Evolutionary conservation across 2,329 filamentous ascomycete genomes (phyloP).

Genomic region (Huntiella decipiens): DNA sequence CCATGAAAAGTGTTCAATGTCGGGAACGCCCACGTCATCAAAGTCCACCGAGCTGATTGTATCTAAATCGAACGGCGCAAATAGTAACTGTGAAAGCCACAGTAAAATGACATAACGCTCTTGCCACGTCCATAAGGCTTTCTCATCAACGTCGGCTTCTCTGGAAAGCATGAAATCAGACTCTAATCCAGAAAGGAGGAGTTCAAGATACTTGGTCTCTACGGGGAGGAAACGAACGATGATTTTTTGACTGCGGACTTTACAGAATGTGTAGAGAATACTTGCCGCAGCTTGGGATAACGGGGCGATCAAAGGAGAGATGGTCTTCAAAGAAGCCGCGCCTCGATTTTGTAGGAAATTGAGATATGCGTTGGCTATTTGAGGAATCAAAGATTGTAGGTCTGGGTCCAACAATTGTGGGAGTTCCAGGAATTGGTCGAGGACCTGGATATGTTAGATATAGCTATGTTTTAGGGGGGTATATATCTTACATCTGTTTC

Average conservation of each 20-base stretch:
- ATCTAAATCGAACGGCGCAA: slow-evolving; percentile 76
- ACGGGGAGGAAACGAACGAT: slow-evolving; percentile 81
- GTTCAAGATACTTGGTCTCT: slow-evolving; percentile 69
- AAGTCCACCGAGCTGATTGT: slow-evolving; percentile 53
- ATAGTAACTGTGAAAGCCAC: slow-evolving; percentile 68
- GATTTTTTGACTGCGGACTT: slow-evolving; percentile 84
- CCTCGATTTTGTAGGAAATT: slow-evolving; percentile 36
- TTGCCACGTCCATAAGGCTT: slow-evolving; percentile 50
- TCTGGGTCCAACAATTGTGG: slow-evolving; percentile 82
- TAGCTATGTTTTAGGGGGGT: slow-evolving; percentile 13
- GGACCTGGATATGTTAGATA: slow-evolving; percentile 21
- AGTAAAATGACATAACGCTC: slow-evolving; percentile 73
- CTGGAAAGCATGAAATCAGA: slow-evolving; percentile 22
- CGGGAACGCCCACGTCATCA: slow-evolving; percentile 25
- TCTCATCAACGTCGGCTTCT: neutral
- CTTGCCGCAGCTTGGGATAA: slow-evolving; percentile 55
- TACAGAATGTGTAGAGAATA: slow-evolving; percentile 79
- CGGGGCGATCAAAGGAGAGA: slow-evolving; percentile 28
- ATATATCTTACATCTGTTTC: slow-evolving; percentile 24
- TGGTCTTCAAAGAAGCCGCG: slow-evolving; percentile 17
- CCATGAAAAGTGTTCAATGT: slow-evolving; percentile 32
- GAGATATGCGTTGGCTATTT: slow-evolving; percentile 58
- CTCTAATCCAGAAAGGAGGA: slow-evolving; percentile 59
- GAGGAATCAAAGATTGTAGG: slow-evolving; percentile 55
- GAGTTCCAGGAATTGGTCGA: slow-evolving; percentile 88